These are phyloP conservation scores for Actinomucor elegans DNA, from an alignment of 371 early-diverging fungal species.

Conservation along the genomic window DNA sequence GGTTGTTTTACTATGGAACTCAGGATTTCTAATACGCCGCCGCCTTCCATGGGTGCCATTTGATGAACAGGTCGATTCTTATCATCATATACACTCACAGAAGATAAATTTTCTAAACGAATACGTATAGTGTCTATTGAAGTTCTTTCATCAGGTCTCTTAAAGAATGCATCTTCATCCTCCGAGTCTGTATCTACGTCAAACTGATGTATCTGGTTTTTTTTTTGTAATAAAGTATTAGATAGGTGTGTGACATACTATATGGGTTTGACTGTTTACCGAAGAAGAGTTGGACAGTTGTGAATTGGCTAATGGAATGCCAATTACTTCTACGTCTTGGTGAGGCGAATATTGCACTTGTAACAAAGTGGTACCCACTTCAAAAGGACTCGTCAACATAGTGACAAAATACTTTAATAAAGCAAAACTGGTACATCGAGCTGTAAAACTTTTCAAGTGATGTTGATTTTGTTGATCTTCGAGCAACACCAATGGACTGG, in stretches of 20 bases:
- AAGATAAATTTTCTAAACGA: conserved; percentile 19
- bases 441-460: conserved; percentile 36
- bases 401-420: conserved; percentile 64
- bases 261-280: neutral
- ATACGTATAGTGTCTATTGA: conserved; percentile 18
- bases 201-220: conserved; percentile 14
- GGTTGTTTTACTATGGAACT: conserved; percentile 53
- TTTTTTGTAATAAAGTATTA: too few species aligned
- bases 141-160: conserved; percentile 18
- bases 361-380: conserved; percentile 72
- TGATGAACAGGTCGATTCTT: conserved; percentile 58
- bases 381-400: conserved; percentile 72
- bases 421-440: conserved; percentile 62
- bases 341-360: conserved; percentile 81
- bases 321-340: conserved; percentile 42
- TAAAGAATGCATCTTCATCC: conserved; percentile 40
- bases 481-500: conserved; percentile 19
- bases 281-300: neutral
- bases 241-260: conserved; percentile 1
- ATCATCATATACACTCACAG: conserved; percentile 57
- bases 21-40: conserved; percentile 58
- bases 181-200: conserved; percentile 18
- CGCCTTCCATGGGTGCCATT: conserved; percentile 60
- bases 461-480: conserved; percentile 10
- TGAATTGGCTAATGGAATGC: conserved; percentile 1